A percentile compares a stretch with the other conserved stretches of the same genome.
Conservation (phyloP, 805 yeast genomes). For the Lachancea waltii region DNA sequence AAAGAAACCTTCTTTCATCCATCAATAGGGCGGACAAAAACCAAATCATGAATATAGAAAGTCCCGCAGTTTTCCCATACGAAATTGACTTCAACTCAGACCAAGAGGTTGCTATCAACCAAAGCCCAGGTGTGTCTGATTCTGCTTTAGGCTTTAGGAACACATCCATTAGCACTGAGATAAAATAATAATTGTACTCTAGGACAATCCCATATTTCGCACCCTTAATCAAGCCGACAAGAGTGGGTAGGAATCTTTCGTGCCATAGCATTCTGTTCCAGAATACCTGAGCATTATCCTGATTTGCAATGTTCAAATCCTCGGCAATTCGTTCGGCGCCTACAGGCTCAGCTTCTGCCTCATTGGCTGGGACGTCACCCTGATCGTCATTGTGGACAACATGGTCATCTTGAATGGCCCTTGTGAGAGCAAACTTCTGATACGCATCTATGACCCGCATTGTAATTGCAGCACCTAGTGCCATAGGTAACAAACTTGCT, state of each 20-base stretch:
- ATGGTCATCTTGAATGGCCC: conserved; percentile 4
- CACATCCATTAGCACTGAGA: not conserved
- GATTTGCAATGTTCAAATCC: not conserved
- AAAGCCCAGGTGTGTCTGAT: not conserved
- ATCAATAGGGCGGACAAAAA: not conserved
- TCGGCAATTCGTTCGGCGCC: not conserved
- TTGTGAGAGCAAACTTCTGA: conserved; percentile 1
- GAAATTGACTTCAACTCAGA: not conserved
- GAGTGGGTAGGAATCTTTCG: not conserved
- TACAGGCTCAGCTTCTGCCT: not conserved
- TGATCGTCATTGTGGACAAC: conserved; percentile 1
- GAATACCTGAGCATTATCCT: not conserved
- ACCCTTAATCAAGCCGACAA: not conserved
- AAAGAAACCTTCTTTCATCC: not conserved
- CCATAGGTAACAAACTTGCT: conserved; percentile 1
- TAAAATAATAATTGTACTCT: not conserved
- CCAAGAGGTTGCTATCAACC: not conserved
- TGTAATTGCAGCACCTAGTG: not conserved
- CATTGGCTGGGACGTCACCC: not conserved
- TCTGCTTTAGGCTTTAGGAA: not conserved
- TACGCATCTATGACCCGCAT: conserved; percentile 1
- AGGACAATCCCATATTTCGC: not conserved
- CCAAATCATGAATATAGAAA: not conserved
- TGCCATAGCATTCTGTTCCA: not conserved
- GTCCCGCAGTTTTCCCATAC: not conserved